Percentiles rank a stretch among this genome's conserved stretches.
Evolutionary conservation across 352 stramenopile genomes (phyloP).

Genomic region (Phytopythium cucurbitacearum): DNA sequence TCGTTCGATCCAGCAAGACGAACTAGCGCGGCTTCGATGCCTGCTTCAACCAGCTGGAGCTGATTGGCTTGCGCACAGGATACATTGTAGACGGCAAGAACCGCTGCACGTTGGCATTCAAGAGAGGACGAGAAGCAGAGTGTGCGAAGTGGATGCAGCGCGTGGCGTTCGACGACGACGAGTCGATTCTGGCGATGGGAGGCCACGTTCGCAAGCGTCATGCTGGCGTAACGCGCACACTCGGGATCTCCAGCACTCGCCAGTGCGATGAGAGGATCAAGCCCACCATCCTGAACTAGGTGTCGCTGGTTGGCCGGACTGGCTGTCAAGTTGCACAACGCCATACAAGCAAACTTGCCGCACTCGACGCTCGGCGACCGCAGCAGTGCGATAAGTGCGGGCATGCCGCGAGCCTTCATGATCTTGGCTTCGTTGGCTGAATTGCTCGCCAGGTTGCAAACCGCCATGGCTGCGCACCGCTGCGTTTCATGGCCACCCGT

Average conservation of each 20-base stretch:
- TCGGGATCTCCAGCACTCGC: conserved; percentile 54
- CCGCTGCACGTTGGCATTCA: conserved; percentile 89
- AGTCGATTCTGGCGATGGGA: conserved; percentile 86
- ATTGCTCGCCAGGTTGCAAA: conserved; percentile 86
- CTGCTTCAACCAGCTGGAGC: conserved; percentile 82
- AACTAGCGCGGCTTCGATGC: conserved; percentile 88
- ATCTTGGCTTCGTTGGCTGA: conserved; percentile 68
- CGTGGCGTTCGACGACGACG: conserved; percentile 85
- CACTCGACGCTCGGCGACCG: conserved; percentile 38
- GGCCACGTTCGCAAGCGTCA: conserved; percentile 93
- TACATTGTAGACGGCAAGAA: conserved; percentile 94
- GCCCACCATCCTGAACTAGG: conserved; percentile 75
- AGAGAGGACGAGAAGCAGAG: conserved; percentile 82
- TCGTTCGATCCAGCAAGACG: conserved; percentile 79
- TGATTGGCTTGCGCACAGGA: conserved; percentile 91
- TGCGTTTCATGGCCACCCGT: conserved; percentile 62
- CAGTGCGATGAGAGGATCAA: conserved; percentile 81
- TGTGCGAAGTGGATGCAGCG: conserved; percentile 68
- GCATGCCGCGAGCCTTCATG: conserved; percentile 71
- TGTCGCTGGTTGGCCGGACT: conserved; percentile 89
- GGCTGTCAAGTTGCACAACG: conserved; percentile 93
- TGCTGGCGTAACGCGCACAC: conserved; percentile 86
- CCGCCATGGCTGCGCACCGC: conserved; percentile 72
- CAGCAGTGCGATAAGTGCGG: conserved; percentile 59
- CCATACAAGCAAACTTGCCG: conserved; percentile 90